Percentiles rank a stretch among this genome's conserved stretches.
Conservation (phyloP, 2,329 filamentous ascomycete species). For the Elsinoe necatrix region DNA sequence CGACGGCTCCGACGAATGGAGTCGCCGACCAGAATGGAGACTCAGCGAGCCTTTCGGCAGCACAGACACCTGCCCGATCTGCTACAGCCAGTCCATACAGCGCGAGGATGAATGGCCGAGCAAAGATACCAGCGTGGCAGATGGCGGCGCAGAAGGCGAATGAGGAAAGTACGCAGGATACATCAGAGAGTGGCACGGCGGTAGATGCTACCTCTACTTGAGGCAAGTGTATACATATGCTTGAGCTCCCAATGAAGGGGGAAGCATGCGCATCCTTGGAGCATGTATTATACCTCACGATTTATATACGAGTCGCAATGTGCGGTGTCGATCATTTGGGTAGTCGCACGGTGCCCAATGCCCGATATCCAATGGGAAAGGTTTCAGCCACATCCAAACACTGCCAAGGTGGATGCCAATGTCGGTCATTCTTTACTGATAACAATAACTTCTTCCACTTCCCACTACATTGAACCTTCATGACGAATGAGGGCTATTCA, state of each 20-base stretch:
- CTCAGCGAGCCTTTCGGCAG: not conserved
- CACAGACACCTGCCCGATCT: slow-evolving; percentile 17
- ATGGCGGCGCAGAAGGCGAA: slow-evolving; percentile 43
- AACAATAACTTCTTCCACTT: not conserved
- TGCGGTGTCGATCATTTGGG: not conserved
- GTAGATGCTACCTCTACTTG: slow-evolving; percentile 15
- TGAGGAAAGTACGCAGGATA: slow-evolving; percentile 38
- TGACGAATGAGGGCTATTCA: not conserved
- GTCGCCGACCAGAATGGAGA: slow-evolving; percentile 20
- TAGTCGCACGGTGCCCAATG: slow-evolving; percentile 3
- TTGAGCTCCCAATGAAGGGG: too few species aligned
- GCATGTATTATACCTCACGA: slow-evolving; percentile 1
- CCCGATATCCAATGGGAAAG: not conserved
- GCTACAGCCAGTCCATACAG: slow-evolving; percentile 18
- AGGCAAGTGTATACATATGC: not conserved
- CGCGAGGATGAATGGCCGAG: slow-evolving; percentile 17
- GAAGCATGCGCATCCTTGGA: not conserved
- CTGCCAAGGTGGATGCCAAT: slow-evolving; percentile 9
- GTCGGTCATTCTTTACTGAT: not conserved
- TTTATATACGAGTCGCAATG: not conserved
- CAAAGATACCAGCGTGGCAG: slow-evolving; percentile 46
- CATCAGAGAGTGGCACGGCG: slow-evolving; percentile 15
- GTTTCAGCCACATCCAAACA: slow-evolving; percentile 11
- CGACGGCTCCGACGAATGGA: slow-evolving; percentile 21
- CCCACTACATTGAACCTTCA: not conserved